Base-by-base conservation (phyloP, 2,329 filamentous ascomycete genomes). In the Venturia aucupariae region DNA sequence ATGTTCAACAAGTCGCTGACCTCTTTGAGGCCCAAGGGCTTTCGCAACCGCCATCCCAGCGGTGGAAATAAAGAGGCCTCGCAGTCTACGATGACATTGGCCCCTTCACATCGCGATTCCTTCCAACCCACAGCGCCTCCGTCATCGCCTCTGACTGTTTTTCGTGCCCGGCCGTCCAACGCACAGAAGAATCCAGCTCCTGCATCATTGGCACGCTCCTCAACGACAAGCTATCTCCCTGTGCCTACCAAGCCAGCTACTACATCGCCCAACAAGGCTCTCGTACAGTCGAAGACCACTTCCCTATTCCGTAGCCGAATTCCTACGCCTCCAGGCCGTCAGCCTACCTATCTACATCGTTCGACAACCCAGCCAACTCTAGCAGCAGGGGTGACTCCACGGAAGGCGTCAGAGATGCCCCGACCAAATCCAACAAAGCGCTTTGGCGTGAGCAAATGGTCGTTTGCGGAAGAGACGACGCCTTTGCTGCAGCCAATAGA, bases 1-100 rank as follows among this genome's bases (percentile, higher is more conserved):
- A 51, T 62, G 39, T 62, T 44, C 13, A 62, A 62, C 60, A 62
- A 62, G 42, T 48, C 60, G 11, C 10, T 62, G 24, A 62, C 38
- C 24, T 46, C 60, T 24, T 10, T 62, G 32, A 44, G 60, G 22
- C 41, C 41, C 4, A 62, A 62, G 19, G 60, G 39, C 30, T 62
- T 62, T 42, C 48, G 60, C 7, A 32, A 57, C 30, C 51, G 51
- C 51, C 51, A 57, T n/a, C 51, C 30, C 7, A 32, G 27, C 30
- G 19, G 22, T 27, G 46, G 27, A 35, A 57, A 57, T 35, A 15
- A 57, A 19, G 51, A 38, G 35, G 51, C 51, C 51, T 35, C 27
- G 3, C 51, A 57, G 19, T 57, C 51, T 5, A 57, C 51, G 5
- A 57, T 35, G 51, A 35, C 51, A n/a, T 13, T 57, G 51, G 19